phyloP scores from a whole-genome alignment of 2,329 filamentous ascomycete species.

The Monilinia fructicola region DNA sequence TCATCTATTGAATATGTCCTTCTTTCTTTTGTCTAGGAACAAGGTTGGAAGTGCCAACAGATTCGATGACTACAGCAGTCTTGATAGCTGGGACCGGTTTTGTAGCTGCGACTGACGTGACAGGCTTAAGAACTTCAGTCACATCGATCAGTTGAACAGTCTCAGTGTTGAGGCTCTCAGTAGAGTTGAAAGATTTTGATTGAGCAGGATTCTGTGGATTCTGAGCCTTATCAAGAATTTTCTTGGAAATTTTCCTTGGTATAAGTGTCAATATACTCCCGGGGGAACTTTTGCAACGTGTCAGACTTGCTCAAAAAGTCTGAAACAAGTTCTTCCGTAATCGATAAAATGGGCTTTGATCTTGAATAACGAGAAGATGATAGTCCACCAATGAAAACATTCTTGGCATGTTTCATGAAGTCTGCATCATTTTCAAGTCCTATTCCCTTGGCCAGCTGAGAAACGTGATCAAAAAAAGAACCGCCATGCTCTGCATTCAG shows the following conservation, averaged over 20 bases:
- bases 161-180: not conserved
- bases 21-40: not conserved
- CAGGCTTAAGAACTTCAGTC: not conserved
- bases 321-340: slow-evolving; percentile 17
- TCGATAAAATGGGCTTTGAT: slow-evolving; percentile 3
- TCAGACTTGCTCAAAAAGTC: slow-evolving; percentile 13
- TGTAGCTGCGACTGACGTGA: not conserved
- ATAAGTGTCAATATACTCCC: slow-evolving; percentile 4
- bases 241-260: slow-evolving; percentile 19
- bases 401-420: slow-evolving; percentile 23
- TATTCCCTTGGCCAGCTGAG: slow-evolving; percentile 4
- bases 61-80: not conserved
- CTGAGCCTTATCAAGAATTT: slow-evolving; percentile 22
- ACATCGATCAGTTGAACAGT: not conserved
- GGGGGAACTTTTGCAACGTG: slow-evolving; percentile 14
- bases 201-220: slow-evolving; percentile 5
- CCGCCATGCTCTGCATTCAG: slow-evolving; percentile 12
- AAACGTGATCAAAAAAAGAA: slow-evolving; percentile 23
- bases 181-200: not conserved
- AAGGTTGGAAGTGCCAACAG: not conserved
- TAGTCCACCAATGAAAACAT: slow-evolving; percentile 20
- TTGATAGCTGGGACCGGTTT: not conserved
- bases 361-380: slow-evolving; percentile 23
- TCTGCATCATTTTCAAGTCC: slow-evolving; percentile 18
- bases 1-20: slow-evolving; percentile 16